Evolutionary conservation across 2,329 filamentous ascomycete genomes (phyloP), one percentile per base, ranked within the genome.

Genomic region (Hypoxylon sp.): DNA sequence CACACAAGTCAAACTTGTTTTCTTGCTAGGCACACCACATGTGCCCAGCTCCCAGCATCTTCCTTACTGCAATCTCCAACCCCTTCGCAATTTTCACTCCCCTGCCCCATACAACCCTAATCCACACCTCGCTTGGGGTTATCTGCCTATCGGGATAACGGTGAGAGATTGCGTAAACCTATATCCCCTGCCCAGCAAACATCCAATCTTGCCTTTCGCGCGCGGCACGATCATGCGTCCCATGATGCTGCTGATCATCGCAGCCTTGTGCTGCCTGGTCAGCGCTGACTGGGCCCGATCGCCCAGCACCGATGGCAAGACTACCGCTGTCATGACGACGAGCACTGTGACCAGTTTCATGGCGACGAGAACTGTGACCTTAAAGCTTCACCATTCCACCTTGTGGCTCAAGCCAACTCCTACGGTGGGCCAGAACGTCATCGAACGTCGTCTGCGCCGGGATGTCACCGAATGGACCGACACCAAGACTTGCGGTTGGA

Each of bases 401-500:
- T 8, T 8, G 29, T 8, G 5, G 29, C 29, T 9, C 6, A 31
- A 31, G 29, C 29, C 29, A 31, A 31, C 29, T 31, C 29, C 29
- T 31, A 8, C 6, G 2, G 29, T 9, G 8, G 5, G 29, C 29
- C 5, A 31, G 29, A 6, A 31, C 29, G 8, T 31, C 8, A 6
- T 31, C 29, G 29, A 31, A 31, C 29, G 5, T 31, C 29, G 29
- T 31, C 29, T 31, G 29, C 29, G 29, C 8, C 29, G 29, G 6
- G 29, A 2, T 9, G 29, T 31, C 29, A 31, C 64, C 1, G 60
- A 70, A 9, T 79, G 77, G 77, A 67, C 60, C 3, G 76, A 79
- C 52, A 50, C 60, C 2, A 24, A 73, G 37, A 79, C 77, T 0
- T 79, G 77, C 33, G 77, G 77, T 14, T 79, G 74, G 73, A 65